Conservation (phyloP, 1,139 yeast genomes). For the Neolecta irregularis region DNA sequence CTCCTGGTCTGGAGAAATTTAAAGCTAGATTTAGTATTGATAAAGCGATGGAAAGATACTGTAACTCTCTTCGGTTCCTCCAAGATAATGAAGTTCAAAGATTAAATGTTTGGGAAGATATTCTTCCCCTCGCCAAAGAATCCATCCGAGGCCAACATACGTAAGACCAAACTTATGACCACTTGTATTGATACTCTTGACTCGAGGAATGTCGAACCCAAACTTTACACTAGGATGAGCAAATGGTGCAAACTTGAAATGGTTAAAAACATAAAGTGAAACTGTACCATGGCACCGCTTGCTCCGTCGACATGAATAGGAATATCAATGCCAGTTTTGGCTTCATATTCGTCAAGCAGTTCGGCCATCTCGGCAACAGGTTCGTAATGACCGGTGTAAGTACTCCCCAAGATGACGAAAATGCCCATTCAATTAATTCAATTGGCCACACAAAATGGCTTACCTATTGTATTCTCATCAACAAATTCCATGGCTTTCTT, state of each 20-base stretch:
- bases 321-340: conserved; percentile 48
- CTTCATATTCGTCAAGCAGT: conserved; percentile 51
- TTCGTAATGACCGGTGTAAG: conserved; percentile 87
- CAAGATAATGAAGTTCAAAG: conserved; percentile 69
- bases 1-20: conserved; percentile 86
- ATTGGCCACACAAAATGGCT: no score
- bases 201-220: conserved; percentile 71
- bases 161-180: conserved; percentile 89
- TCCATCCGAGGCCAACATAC: conserved; percentile 79
- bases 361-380: conserved; percentile 47
- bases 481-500: conserved; percentile 43
- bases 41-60: no score
- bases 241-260: conserved; percentile 52
- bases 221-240: conserved; percentile 57
- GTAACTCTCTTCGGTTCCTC: conserved; percentile 79
- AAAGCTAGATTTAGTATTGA: conserved; percentile 23
- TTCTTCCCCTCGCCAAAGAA: conserved; percentile 55
- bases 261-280: no score
- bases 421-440: no score
- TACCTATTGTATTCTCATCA: conserved; percentile 85
- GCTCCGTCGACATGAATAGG: conserved; percentile 94
- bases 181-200: conserved; percentile 73
- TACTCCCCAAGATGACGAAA: conserved; percentile 76
- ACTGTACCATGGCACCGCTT: conserved; percentile 73
- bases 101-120: conserved; percentile 55